Conservation (phyloP, 768 basidiomycete species). For the Coprinopsis sp. region DNA sequence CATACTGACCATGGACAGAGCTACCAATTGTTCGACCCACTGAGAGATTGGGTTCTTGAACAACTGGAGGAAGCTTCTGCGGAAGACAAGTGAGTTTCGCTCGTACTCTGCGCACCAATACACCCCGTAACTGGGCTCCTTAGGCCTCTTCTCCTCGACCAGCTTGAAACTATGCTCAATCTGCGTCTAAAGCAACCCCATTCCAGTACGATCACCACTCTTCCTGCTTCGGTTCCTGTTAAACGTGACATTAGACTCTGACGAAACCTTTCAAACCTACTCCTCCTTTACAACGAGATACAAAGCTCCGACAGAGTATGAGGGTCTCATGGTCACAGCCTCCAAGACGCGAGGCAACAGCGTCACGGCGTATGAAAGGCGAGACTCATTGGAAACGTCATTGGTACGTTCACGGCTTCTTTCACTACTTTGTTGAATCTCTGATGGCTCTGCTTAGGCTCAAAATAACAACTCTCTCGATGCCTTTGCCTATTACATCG, state of each 20-base stretch:
- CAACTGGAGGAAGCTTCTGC: slow-evolving; percentile 44
- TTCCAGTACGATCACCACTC: slow-evolving; percentile 40
- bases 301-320: slow-evolving; percentile 73
- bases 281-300: slow-evolving; percentile 85
- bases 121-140: slow-evolving; percentile 6
- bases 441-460: slow-evolving; percentile 17
- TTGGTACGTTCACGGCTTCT: slow-evolving; percentile 40
- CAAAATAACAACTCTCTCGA: slow-evolving; percentile 46
- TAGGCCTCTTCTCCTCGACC: slow-evolving; percentile 42
- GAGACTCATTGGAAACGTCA: slow-evolving; percentile 57
- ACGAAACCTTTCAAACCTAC: slow-evolving; percentile 80
- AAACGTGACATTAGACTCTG: slow-evolving; percentile 50
- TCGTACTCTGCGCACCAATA: background rate
- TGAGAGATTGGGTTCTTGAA: slow-evolving; percentile 72
- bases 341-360: slow-evolving; percentile 66
- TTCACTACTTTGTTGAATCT: background rate
- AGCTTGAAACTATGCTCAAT: slow-evolving; percentile 57
- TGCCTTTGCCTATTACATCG: slow-evolving; percentile 58
- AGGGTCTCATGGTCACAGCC: slow-evolving; percentile 67
- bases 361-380: slow-evolving; percentile 53
- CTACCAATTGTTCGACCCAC: slow-evolving; percentile 63
- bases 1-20: slow-evolving; percentile 40
- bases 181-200: slow-evolving; percentile 73
- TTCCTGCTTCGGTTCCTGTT: background rate
- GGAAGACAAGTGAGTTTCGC: slow-evolving; percentile 40